Evolutionary conservation across 306 rosid species (phyloP), one percentile per base, ranked within the genome.

Genomic region (Dicorynia guianensis): DNA sequence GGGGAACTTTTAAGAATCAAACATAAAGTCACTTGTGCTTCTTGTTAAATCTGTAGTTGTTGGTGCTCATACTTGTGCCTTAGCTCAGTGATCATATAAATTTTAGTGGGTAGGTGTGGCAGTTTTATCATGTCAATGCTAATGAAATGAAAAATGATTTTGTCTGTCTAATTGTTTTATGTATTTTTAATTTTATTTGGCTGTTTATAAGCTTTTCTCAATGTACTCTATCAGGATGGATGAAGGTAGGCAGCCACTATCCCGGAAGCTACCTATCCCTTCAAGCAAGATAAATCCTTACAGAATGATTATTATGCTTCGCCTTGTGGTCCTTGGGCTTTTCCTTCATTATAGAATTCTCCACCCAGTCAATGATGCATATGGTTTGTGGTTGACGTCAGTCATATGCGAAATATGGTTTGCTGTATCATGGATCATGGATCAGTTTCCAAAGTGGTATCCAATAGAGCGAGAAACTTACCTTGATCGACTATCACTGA

Each of bases 351-450:
- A 91, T 83, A 78, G 97, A 87, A 75, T 91, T 84, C 92, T 83
- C 42, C 89, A 91, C 71, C 97, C 97, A 10, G 92, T 89, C 43
- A 84, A 87, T 4, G 88, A 89, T 85, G 97, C 97, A 49, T 92
- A 86, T 85, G 89, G 84, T 58, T 76, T 92, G 84, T 92, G 97
- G 97, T 71, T 92, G 86, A 89, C 90, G 17, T 92, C 97, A 5
- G 96, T 92, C 60, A 89, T 92, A 47, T 92, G 97, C 47, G 97
- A 92, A 80, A 92, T 92, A 74, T 92, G 97, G 97, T 92, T 92
- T 86, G 96, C 79, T 57, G 87, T 83, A 20, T 92, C 97, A 19
- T 92, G 97, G 97, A 85, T 92, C 77, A 84, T 92, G 63, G 97
- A 92, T 85, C 96, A 92, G 72, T 92, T 92, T 78, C 97, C 97